A percentile compares a stretch with the other conserved stretches of the same genome.
Evolutionary conservation across 768 basidiomycete genomes (phyloP).

Genomic region (Mycena latifolia): DNA sequence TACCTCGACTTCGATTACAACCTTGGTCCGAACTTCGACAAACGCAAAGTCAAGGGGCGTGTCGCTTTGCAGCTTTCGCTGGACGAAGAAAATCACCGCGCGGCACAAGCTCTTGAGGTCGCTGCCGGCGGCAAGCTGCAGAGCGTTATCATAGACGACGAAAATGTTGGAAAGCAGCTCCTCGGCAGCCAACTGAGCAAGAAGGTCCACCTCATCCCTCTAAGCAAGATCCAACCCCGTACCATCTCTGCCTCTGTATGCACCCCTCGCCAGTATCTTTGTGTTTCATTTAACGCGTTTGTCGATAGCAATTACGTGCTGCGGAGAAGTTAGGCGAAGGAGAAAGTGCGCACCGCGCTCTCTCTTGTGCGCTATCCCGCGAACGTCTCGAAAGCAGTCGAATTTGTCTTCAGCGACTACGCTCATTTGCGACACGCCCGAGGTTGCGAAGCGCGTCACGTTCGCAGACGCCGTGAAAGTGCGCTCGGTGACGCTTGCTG

Average conservation of each 20-base stretch:
- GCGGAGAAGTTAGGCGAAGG: conserved; percentile 81
- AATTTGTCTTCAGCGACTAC: conserved; percentile 95
- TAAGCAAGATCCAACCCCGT: conserved; percentile 88
- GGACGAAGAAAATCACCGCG: conserved; percentile 74
- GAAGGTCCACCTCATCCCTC: conserved; percentile 92
- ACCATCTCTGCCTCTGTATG: conserved; percentile 59
- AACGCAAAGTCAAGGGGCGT: conserved; percentile 88
- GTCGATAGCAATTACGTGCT: conserved; percentile 81
- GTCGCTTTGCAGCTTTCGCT: conserved; percentile 92
- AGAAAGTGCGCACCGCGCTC: conserved; percentile 89
- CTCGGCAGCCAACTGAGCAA: conserved; percentile 83
- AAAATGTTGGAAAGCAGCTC: conserved; percentile 87
- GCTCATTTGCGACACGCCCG: conserved; percentile 90
- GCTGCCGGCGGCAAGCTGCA: conserved; percentile 91
- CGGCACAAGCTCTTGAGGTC: conserved; percentile 93
- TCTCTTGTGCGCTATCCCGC: conserved; percentile 86
- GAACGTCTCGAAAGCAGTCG: conserved; percentile 90
- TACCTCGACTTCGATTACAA: conserved; percentile 88
- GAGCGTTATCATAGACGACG: conserved; percentile 95
- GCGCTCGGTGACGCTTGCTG: conserved; percentile 92
- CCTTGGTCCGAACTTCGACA: conserved; percentile 86
- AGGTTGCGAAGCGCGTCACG: conserved; percentile 88
- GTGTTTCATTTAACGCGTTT: neutral
- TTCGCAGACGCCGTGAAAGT: conserved; percentile 78
- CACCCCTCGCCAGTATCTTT: conserved; percentile 19